Evolutionary conservation across 2,329 filamentous ascomycete genomes (phyloP).

Genomic region (Fusarium tricinctum): DNA sequence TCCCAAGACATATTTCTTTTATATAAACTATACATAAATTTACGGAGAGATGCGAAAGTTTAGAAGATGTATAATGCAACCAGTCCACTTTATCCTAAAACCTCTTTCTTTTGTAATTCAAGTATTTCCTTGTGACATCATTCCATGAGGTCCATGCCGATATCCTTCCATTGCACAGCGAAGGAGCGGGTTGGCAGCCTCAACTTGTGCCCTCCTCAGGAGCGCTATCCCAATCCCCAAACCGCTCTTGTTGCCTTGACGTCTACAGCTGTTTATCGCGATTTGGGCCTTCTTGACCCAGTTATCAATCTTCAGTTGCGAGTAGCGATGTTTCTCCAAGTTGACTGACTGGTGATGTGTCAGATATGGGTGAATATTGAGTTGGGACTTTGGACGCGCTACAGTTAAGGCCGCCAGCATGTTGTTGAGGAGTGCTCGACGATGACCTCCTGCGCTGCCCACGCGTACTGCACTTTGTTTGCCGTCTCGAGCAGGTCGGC

Average conservation of each 20-base stretch:
- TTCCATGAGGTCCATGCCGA: background rate
- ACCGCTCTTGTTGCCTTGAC: background rate
- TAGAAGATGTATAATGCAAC: too few species aligned
- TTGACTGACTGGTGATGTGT: background rate
- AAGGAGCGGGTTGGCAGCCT: background rate
- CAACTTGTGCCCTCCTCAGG: background rate
- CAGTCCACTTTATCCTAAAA: too few species aligned
- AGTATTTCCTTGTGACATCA: too few species aligned
- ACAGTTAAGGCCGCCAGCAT: background rate
- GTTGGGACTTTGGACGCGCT: background rate
- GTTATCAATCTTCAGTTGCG: background rate
- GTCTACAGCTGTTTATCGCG: background rate
- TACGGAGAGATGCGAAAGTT: too few species aligned
- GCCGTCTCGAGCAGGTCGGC: background rate
- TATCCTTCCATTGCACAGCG: background rate
- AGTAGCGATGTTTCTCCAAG: background rate
- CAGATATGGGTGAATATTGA: background rate
- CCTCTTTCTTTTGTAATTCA: too few species aligned
- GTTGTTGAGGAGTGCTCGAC: background rate
- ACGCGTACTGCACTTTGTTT: too few species aligned
- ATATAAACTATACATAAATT: too few species aligned
- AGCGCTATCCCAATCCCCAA: background rate
- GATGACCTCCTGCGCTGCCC: background rate
- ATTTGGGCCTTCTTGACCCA: background rate
- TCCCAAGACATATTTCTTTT: too few species aligned